These are phyloP conservation scores for Arxiozyma slooffiae DNA, from an alignment of 1,139 yeast species.

Conservation along the genomic window DNA sequence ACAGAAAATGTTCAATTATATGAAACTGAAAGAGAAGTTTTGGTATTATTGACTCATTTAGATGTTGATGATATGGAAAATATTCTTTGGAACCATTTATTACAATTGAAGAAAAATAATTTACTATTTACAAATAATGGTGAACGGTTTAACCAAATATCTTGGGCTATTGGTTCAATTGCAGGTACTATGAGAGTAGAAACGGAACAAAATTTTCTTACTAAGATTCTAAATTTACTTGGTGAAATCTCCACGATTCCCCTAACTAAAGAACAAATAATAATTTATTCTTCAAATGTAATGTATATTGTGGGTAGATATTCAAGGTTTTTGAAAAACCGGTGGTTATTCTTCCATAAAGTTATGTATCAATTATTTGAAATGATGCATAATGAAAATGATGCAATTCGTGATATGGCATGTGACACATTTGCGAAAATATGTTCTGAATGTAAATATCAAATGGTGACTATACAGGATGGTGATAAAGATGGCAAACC, in stretches of 20 bases:
- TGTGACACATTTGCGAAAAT: slow-evolving; percentile 96
- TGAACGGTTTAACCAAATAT: slow-evolving; percentile 88
- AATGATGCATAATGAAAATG: slow-evolving; percentile 98
- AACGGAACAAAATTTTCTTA: slow-evolving; percentile 85
- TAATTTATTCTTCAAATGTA: slow-evolving; percentile 93
- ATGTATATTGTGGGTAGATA: slow-evolving; percentile 99
- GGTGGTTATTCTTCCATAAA: slow-evolving; percentile 91
- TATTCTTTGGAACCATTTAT: slow-evolving; percentile 80
- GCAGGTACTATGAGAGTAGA: slow-evolving; percentile 98
- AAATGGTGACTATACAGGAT: slow-evolving; percentile 74
- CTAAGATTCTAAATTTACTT: slow-evolving; percentile 79
- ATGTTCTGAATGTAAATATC: slow-evolving; percentile 84
- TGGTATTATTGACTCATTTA: slow-evolving; percentile 87
- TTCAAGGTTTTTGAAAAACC: slow-evolving; percentile 91
- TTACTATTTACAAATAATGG: slow-evolving; percentile 72
- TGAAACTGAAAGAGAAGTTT: slow-evolving; percentile 87
- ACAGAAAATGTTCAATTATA: slow-evolving; percentile 89
- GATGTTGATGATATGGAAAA: slow-evolving; percentile 87
- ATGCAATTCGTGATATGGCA: slow-evolving; percentile 99
- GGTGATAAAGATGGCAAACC: slow-evolving; percentile 63
- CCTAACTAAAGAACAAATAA: slow-evolving; percentile 90
- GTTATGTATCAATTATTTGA: slow-evolving; percentile 90
- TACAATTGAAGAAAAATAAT: slow-evolving; percentile 30
- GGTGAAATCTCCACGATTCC: slow-evolving; percentile 84
- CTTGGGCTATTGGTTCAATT: slow-evolving; percentile 99